Conservation (phyloP, 768 basidiomycete genomes). For the Pleurotus djamor region DNA sequence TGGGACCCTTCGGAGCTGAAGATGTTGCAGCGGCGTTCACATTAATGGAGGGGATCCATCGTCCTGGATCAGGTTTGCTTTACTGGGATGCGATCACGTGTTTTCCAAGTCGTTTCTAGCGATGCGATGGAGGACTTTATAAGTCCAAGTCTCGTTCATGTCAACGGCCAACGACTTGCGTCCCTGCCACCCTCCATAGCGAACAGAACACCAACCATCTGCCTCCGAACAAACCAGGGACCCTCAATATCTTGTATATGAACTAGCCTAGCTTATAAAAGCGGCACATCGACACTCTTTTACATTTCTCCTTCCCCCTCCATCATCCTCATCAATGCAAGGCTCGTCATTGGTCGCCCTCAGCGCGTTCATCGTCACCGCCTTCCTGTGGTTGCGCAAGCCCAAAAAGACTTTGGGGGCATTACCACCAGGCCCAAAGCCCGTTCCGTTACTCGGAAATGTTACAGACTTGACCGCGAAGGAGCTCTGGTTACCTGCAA, state of each 20-base stretch:
- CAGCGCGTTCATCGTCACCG: constrained; percentile 33
- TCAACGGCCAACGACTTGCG: not conserved
- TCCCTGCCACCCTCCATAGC: not conserved
- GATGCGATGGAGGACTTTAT: not conserved
- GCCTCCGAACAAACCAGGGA: not conserved
- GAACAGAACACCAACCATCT: not conserved
- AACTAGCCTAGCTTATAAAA: not conserved
- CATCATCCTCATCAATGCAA: constrained; percentile 9
- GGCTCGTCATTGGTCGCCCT: constrained; percentile 27
- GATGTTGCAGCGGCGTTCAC: not conserved
- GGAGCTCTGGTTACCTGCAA: constrained; percentile 64
- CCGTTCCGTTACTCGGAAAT: constrained; percentile 66
- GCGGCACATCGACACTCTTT: not conserved
- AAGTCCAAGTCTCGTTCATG: not conserved
- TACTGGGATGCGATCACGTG: constrained; percentile 4
- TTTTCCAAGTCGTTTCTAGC: not conserved
- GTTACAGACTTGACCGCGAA: constrained; percentile 54
- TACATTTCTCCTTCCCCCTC: not conserved
- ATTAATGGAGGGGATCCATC: not conserved
- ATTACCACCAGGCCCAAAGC: constrained; percentile 68
- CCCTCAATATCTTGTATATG: not conserved
- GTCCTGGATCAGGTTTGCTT: not conserved
- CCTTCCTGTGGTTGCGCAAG: constrained; percentile 41
- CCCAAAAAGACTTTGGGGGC: constrained; percentile 35
- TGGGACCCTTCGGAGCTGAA: no score